These are phyloP conservation scores for Xylariomycetidae sp. DNA, from an alignment of 2,329 filamentous ascomycete genomes.

Conservation along the genomic window DNA sequence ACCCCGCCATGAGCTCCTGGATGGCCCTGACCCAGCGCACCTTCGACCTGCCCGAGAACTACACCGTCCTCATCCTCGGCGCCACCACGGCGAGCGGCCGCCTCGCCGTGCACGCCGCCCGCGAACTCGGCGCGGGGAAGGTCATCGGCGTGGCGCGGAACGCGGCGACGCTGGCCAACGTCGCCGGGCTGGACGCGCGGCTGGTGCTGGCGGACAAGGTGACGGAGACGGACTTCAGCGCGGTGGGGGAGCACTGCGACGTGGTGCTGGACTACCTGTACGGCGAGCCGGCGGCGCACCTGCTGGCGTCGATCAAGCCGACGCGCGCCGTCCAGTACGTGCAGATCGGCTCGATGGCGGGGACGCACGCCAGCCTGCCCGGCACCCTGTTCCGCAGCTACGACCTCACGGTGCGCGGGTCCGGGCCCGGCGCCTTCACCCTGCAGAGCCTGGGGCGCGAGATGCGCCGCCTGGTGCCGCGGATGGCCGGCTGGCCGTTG, in stretches of 20 bases:
- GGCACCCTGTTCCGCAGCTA: conserved; percentile 40
- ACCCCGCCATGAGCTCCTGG: conserved; percentile 51
- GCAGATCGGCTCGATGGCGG: conserved; percentile 42
- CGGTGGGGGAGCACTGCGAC: conserved; percentile 41
- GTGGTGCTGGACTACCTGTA: conserved; percentile 54
- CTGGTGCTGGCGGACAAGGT: conserved; percentile 31
- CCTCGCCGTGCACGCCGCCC: conserved; percentile 42
- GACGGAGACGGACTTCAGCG: conserved; percentile 39
- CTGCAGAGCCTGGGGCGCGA: conserved; percentile 25
- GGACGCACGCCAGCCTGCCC: conserved; percentile 31
- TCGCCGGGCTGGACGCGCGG: conserved; percentile 37
- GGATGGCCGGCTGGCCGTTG: conserved; percentile 26
- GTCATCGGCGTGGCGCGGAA: conserved; percentile 48
- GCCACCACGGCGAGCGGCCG: conserved; percentile 47
- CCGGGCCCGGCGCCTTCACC: conserved; percentile 39
- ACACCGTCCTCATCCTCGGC: conserved; percentile 45
- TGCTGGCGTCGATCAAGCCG: conserved; percentile 33
- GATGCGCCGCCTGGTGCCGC: conserved; percentile 22
- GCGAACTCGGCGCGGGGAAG: conserved; percentile 40
- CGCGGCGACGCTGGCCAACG: conserved; percentile 31
- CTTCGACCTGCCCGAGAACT: conserved; percentile 31
- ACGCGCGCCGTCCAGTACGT: conserved; percentile 45
- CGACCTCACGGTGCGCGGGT: conserved; percentile 40
- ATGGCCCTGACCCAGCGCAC: conserved; percentile 47
- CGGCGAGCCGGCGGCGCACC: conserved; percentile 35